Evolutionary conservation across 106 monocot genomes (phyloP).

Genomic region (Agapanthus africanus): DNA sequence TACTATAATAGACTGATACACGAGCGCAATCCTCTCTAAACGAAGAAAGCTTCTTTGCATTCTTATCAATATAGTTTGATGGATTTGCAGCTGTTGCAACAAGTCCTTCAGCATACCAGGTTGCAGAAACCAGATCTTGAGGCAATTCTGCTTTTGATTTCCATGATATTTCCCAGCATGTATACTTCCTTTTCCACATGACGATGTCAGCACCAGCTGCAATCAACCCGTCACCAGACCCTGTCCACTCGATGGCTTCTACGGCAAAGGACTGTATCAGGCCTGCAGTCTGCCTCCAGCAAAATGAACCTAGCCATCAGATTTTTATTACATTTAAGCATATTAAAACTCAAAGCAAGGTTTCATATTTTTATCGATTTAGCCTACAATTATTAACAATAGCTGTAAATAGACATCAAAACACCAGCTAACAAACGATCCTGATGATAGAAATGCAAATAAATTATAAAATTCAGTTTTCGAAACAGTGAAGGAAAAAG

Average conservation of each 20-base stretch:
- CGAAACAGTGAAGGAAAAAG: too few relatives aligned
- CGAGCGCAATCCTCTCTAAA: slow-evolving; percentile 17
- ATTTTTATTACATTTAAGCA: background rate
- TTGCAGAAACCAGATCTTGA: slow-evolving; percentile 70
- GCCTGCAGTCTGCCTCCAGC: slow-evolving; percentile 51
- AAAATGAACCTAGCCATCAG: slow-evolving; percentile 48
- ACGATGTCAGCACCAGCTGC: slow-evolving; percentile 51
- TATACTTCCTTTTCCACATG: slow-evolving; percentile 46
- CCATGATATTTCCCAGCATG: slow-evolving; percentile 65
- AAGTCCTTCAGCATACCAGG: slow-evolving; percentile 54
- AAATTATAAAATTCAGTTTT: too few relatives aligned
- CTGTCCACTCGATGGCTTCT: slow-evolving; percentile 74
- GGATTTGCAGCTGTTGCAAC: slow-evolving; percentile 50
- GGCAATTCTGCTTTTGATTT: slow-evolving; percentile 42
- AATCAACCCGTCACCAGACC: slow-evolving; percentile 78
- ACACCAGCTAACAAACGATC: too few relatives aligned
- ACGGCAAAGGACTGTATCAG: slow-evolving; percentile 52
- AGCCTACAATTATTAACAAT: too few relatives aligned
- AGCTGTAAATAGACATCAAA: too few relatives aligned
- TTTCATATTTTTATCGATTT: too few relatives aligned
- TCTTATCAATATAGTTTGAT: too few relatives aligned
- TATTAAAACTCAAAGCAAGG: too few relatives aligned
- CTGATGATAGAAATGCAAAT: too few relatives aligned
- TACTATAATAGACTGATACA: slow-evolving; percentile 54
- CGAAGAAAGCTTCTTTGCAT: slow-evolving; percentile 9